Percentiles rank a stretch among this genome's conserved stretches.
Conservation (phyloP, 345 rosid species). For the Populus davidiana region DNA sequence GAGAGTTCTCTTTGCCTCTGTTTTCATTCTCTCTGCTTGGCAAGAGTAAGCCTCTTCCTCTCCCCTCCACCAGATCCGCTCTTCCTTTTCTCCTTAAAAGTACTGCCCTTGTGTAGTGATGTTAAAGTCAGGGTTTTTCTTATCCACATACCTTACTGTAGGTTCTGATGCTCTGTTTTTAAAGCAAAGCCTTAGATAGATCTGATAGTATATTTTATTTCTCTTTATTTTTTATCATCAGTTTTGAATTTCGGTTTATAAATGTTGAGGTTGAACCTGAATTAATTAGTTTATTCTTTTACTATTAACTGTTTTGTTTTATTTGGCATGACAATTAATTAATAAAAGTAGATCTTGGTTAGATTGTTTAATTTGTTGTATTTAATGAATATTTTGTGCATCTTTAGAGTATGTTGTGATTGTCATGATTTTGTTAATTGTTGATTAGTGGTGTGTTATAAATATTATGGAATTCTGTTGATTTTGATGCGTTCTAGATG, state of each 20-base stretch:
- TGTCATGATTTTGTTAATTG: background rate
- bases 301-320: background rate
- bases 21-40: conserved; percentile 72
- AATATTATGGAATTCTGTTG: background rate
- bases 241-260: too few relatives aligned
- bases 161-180: too few relatives aligned
- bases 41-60: conserved; percentile 45
- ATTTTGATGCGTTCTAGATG: background rate
- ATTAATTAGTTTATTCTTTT: background rate
- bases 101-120: background rate
- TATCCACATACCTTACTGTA: background rate
- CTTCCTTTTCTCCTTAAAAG: background rate
- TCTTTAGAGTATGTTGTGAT: background rate
- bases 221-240: too few relatives aligned
- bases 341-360: background rate
- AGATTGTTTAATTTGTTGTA: background rate
- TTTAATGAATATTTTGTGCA: background rate
- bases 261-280: too few relatives aligned
- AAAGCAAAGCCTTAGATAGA: background rate
- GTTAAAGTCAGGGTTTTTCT: background rate
- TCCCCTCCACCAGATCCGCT: conserved; percentile 1
- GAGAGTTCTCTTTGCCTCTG: conserved; percentile 63
- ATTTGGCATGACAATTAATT: background rate
- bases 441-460: background rate
- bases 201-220: background rate